Evolutionary conservation across 768 basidiomycete genomes (phyloP), one percentile per base, ranked within the genome.

Genomic region (Pisolithus marmoratus): DNA sequence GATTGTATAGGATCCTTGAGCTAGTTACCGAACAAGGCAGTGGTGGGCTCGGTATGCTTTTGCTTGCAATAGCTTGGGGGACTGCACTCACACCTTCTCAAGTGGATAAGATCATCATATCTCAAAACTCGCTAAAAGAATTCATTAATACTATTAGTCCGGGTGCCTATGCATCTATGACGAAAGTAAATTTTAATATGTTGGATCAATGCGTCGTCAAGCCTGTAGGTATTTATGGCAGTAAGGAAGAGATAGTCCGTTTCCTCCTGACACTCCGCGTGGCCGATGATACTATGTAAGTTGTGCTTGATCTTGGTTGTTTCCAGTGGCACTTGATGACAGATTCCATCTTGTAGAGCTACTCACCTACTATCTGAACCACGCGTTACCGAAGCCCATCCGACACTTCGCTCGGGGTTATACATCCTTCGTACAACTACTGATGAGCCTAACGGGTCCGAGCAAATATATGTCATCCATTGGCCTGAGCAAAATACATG

Each of bases 71-170:
- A 3, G 7, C 5, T n/a, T n/a, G n/a, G 34, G 1, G 20, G 15
- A 20, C 7, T 15, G 8, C 19, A 3, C 27, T 36, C 2, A 47
- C 11, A 20, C 34, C 12, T 23, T n/a, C 20, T 4, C 17, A 53
- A 82, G 82, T 82, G 37, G 81, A 83, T 57, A 84, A 85, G 59
- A 74, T 84, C 29, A 77, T 84, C 61, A 84, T 85, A 26, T 69
- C 71, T 2, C 79, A 82, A 60, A 65, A 72, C 2, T 75, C 79
- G 3, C 64, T 84, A 12, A 65, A 68, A 53, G 54, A 66, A 2
- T 74, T 84, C 47, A 72, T 80, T 57, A 78, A 83, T 47, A 60
- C 59, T 17, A 43, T 82, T 8, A 69, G 58, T 38, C 79, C 82
- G 0, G 75, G 78, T 1, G 74, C 83, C 5, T 84, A 81, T 57